Base-by-base conservation (phyloP, 1,139 yeast genomes). In the Magnusiomyces suaveolens region DNA sequence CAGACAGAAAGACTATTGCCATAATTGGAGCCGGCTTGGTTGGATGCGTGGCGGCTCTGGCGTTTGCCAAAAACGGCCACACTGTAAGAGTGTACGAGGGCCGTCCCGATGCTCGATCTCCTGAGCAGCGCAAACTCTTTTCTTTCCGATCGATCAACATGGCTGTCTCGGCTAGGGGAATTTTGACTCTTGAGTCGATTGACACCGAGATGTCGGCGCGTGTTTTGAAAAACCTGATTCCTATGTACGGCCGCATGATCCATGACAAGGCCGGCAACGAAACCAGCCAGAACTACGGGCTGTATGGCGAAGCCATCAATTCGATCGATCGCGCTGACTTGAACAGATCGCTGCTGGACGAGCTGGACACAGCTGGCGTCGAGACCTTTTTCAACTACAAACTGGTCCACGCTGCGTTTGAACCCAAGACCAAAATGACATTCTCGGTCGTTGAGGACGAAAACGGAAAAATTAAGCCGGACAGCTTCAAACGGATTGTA, bases 161-260 rank as follows among this genome's bases (percentile, higher is more conserved):
- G 60, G 96, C 97, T 0, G 86, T 90, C 18, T 84, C 95, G 54
- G 83, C 82, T 55, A 75, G 97, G 55, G 97, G 97, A 0, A 82
- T 89, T 55, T 69, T 77, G 36, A 87, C 96, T 0, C 69, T 90
- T 64, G 72, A 75, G 52, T 75, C 75, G 54, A 82, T 89, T 2
- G 89, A 85, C 64, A 67, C 71, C 1, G 76, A 70, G 12, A 74
- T 88, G 74, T 80, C 85, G 8, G 69, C 71, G 0, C 67, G 82
- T 20, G 76, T 87, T 1, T 66, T 86, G 60, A 71, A 74, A 44
- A 79, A 80, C 50, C 78, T 86, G 21, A 84, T 87, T 39, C 96
- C 96, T 2, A 86, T 90, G 90, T 71, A 78, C 51, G 97, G 96
- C 1, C 74, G 97, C 48, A 89, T 89, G 97, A 82, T 90, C 56